These are phyloP conservation scores for Typha latifolia DNA, from an alignment of 176 grass and related monocot species.

Conservation along the genomic window DNA sequence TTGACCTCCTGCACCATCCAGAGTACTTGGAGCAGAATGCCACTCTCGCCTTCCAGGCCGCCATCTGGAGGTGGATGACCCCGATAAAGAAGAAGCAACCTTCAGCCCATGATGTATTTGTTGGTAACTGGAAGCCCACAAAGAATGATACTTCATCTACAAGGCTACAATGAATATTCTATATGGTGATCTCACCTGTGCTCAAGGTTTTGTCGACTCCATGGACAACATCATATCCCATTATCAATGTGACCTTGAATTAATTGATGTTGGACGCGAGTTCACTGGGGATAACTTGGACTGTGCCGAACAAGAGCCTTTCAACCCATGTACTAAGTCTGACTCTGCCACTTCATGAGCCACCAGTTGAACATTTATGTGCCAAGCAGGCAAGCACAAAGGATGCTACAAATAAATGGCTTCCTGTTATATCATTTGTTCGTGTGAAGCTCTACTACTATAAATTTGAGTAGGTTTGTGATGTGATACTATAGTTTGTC, in stretches of 20 bases:
- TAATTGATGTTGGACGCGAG: slow-evolving; percentile 60
- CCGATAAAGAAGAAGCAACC: slow-evolving; percentile 80
- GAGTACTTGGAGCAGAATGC: slow-evolving; percentile 88
- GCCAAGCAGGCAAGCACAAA: not conserved
- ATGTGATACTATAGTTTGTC: not conserved
- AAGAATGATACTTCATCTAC: slow-evolving; percentile 67
- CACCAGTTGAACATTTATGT: not conserved
- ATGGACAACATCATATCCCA: slow-evolving; percentile 73
- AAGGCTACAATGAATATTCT: slow-evolving; percentile 84
- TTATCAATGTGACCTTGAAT: slow-evolving; percentile 56
- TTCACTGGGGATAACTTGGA: slow-evolving; percentile 62
- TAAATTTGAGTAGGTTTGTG: not conserved
- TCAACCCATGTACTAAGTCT: slow-evolving; percentile 40
- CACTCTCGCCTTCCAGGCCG: slow-evolving; percentile 80
- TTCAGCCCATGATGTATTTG: slow-evolving; percentile 78
- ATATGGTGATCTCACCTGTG: slow-evolving; percentile 60
- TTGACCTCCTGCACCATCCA: slow-evolving; percentile 78
- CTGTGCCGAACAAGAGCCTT: slow-evolving; percentile 56
- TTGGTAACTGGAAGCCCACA: slow-evolving; percentile 85
- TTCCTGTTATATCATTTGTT: not conserved
- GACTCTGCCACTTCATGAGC: not conserved
- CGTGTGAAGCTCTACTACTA: not conserved
- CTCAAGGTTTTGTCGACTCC: slow-evolving; percentile 37
- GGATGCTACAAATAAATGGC: not conserved
- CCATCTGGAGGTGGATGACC: slow-evolving; percentile 96